phyloP scores from a whole-genome alignment of 345 rosid genomes.

The Lagerstroemia speciosa region DNA sequence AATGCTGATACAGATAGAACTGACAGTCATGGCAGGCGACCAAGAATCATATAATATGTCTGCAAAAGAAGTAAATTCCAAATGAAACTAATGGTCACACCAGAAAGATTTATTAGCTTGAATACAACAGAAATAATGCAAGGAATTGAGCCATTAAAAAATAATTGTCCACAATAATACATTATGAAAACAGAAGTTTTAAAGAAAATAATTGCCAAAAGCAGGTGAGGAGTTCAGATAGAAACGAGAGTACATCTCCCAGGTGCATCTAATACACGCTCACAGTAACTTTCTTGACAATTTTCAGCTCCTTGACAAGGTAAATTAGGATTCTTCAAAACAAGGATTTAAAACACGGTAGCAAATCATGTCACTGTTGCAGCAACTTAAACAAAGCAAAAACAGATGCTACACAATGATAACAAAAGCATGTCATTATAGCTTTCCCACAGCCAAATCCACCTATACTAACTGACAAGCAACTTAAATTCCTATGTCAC shows the following conservation, averaged over 20 bases:
- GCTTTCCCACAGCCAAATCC: neutral
- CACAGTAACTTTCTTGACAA: neutral
- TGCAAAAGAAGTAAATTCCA: conserved; percentile 9
- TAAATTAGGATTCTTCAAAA: neutral
- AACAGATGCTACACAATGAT: neutral
- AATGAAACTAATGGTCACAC: neutral
- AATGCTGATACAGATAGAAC: conserved; percentile 94
- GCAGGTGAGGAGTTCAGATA: neutral
- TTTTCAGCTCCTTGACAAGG: neutral
- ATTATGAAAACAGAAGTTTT: too few species aligned
- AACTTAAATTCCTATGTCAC: neutral
- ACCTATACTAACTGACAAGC: neutral
- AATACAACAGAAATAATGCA: neutral
- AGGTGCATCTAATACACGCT: too few species aligned
- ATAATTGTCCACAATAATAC: neutral
- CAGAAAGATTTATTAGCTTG: neutral
- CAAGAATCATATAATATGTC: conserved; percentile 97
- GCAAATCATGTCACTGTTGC: neutral
- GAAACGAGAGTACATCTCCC: neutral
- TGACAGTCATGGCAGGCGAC: conserved; percentile 99
- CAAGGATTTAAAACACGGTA: neutral
- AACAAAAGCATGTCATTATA: neutral
- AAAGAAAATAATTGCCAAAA: neutral
- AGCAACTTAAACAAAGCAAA: neutral
- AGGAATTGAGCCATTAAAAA: neutral